Conservation (phyloP, 2,329 filamentous ascomycete genomes). For the Raffaelea ambrosiae region DNA sequence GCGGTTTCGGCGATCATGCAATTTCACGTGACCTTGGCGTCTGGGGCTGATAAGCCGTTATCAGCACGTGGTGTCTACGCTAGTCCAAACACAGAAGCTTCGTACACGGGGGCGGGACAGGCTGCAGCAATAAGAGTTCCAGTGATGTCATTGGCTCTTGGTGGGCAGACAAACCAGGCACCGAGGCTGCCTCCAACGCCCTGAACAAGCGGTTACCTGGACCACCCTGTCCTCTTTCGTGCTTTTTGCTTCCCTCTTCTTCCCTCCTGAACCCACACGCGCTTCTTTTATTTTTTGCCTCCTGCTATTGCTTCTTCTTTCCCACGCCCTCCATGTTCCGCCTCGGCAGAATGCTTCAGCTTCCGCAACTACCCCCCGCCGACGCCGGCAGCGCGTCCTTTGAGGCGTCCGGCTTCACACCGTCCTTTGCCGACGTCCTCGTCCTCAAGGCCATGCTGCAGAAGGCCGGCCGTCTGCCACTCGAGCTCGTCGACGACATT, state of each 20-base stretch:
- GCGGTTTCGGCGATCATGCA: too few relatives aligned
- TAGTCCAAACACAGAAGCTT: neutral
- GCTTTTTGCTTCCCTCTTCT: neutral
- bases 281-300: too few relatives aligned
- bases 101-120: too few relatives aligned
- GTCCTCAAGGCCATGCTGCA: conserved; percentile 39
- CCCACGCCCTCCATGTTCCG: too few relatives aligned
- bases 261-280: too few relatives aligned
- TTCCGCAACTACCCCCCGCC: neutral
- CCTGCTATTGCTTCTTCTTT: too few relatives aligned
- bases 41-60: neutral
- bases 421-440: conserved; percentile 39
- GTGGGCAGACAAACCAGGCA: neutral
- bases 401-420: conserved; percentile 14
- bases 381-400: neutral
- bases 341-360: neutral
- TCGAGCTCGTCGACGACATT: conserved; percentile 46
- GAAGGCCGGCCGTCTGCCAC: conserved; percentile 35
- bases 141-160: neutral
- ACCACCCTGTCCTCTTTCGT: neutral
- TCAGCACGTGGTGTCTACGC: neutral
- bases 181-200: neutral
- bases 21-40: conserved; percentile 13
- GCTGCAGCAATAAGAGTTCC: neutral
- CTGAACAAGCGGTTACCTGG: too few relatives aligned